Evolutionary conservation across 805 yeast genomes (phyloP).

Genomic region (Candida xyloterini): DNA sequence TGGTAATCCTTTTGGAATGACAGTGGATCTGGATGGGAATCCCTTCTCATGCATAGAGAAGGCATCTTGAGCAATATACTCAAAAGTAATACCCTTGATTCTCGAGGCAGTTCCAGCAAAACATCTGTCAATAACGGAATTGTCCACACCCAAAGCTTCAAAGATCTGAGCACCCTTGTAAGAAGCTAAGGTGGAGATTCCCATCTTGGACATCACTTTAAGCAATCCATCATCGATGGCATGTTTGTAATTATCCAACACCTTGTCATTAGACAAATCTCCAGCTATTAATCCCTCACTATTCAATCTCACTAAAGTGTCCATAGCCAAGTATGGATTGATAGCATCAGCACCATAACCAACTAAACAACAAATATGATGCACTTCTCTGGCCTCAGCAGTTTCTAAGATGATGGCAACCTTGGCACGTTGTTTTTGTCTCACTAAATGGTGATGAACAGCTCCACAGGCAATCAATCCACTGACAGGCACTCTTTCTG

Average conservation of each 20-base stretch:
- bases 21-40: slow-evolving; percentile 71
- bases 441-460: slow-evolving; percentile 92
- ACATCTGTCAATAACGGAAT: slow-evolving; percentile 91
- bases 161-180: slow-evolving; percentile 98
- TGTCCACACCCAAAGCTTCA: slow-evolving; percentile 94
- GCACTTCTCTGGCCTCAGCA: slow-evolving; percentile 97
- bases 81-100: slow-evolving; percentile 93
- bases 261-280: slow-evolving; percentile 51
- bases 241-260: slow-evolving; percentile 75
- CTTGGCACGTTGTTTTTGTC: slow-evolving; percentile 93
- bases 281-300: slow-evolving; percentile 68
- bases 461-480: slow-evolving; percentile 94
- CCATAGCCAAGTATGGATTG: slow-evolving; percentile 91
- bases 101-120: slow-evolving; percentile 97
- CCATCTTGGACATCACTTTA: slow-evolving; percentile 99
- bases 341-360: slow-evolving; percentile 98
- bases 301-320: slow-evolving; percentile 81
- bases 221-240: slow-evolving; percentile 88
- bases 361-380: slow-evolving; percentile 87
- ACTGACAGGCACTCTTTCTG: slow-evolving; percentile 72
- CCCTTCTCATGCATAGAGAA: slow-evolving; percentile 92
- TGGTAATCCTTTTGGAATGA: slow-evolving; percentile 72
- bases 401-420: slow-evolving; percentile 91
- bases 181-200: slow-evolving; percentile 96
- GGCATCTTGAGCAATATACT: slow-evolving; percentile 95